phyloP scores from a whole-genome alignment of 2,329 filamentous ascomycete genomes.

The Xylariaceae sp. region DNA sequence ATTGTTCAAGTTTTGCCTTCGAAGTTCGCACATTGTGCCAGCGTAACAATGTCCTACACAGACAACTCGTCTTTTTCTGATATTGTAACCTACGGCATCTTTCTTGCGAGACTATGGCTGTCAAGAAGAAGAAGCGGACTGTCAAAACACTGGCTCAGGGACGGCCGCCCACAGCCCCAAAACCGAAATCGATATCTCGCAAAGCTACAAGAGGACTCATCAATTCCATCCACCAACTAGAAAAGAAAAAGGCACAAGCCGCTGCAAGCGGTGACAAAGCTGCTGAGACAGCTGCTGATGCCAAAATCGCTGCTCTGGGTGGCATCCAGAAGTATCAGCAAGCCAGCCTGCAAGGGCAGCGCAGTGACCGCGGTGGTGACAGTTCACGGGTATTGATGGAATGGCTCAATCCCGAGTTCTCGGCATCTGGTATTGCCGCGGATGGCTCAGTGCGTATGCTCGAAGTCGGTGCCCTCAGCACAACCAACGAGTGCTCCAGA shows the following conservation, averaged over 20 bases:
- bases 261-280: constrained; percentile 48
- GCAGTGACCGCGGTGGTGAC: constrained; percentile 62
- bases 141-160: constrained; percentile 48
- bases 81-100: neutral
- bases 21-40: neutral
- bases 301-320: constrained; percentile 55
- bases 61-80: neutral
- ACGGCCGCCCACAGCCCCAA: constrained; percentile 53
- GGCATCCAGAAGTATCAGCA: constrained; percentile 62
- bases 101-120: constrained; percentile 38
- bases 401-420: constrained; percentile 48
- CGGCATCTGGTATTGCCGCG: constrained; percentile 23
- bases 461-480: constrained; percentile 85
- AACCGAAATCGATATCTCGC: constrained; percentile 56
- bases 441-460: constrained; percentile 58
- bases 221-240: constrained; percentile 60
- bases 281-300: constrained; percentile 43
- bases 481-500: constrained; percentile 75
- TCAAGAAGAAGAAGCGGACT: constrained; percentile 45
- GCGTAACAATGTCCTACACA: neutral
- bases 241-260: constrained; percentile 59
- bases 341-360: constrained; percentile 65
- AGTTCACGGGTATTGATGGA: constrained; percentile 61
- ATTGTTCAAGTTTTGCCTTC: too few species aligned
- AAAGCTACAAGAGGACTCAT: constrained; percentile 62